A percentile compares a stretch with the other conserved stretches of the same genome.
Conservation (phyloP, 805 yeast species). For the Spathaspora girioi region DNA sequence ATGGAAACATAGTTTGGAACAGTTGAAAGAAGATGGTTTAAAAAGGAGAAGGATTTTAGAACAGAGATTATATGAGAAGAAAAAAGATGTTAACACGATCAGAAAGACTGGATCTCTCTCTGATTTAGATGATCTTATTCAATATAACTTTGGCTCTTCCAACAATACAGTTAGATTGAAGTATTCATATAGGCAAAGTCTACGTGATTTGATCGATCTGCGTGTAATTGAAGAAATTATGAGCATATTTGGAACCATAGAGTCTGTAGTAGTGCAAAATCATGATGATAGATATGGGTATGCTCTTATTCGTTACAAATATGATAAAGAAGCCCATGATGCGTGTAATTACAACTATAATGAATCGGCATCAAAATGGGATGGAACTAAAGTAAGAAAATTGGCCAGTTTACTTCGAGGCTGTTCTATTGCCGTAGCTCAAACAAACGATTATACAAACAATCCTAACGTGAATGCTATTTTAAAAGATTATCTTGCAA, state of each 20-base stretch:
- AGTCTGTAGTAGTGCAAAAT: slow-evolving; percentile 4
- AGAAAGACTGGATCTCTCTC: slow-evolving; percentile 2
- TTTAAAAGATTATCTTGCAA: slow-evolving; percentile 4
- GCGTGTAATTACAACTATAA: slow-evolving; percentile 44
- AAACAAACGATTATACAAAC: slow-evolving; percentile 1
- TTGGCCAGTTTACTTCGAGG: slow-evolving; percentile 45
- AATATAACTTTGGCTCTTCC: background rate
- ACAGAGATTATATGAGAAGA: slow-evolving; percentile 1
- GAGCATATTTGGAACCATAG: slow-evolving; percentile 44
- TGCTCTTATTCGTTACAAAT: slow-evolving; percentile 33
- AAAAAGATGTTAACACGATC: background rate
- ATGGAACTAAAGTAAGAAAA: slow-evolving; percentile 39
- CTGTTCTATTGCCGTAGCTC: slow-evolving; percentile 12
- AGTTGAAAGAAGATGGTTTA: slow-evolving; percentile 24
- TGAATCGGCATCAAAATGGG: slow-evolving; percentile 43
- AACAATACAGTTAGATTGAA: slow-evolving; percentile 25
- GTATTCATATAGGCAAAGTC: slow-evolving; percentile 44
- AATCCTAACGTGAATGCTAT: slow-evolving; percentile 4
- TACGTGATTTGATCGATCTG: slow-evolving; percentile 25
- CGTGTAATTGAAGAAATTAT: slow-evolving; percentile 36
- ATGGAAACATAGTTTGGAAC: slow-evolving; percentile 4
- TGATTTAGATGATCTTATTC: slow-evolving; percentile 2
- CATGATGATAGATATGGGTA: slow-evolving; percentile 27
- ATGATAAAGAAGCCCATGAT: slow-evolving; percentile 20
- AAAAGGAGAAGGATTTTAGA: slow-evolving; percentile 22